These are phyloP conservation scores for Tetramitus jugosus DNA, from an alignment of 208 protist species.

Conservation along the genomic window DNA sequence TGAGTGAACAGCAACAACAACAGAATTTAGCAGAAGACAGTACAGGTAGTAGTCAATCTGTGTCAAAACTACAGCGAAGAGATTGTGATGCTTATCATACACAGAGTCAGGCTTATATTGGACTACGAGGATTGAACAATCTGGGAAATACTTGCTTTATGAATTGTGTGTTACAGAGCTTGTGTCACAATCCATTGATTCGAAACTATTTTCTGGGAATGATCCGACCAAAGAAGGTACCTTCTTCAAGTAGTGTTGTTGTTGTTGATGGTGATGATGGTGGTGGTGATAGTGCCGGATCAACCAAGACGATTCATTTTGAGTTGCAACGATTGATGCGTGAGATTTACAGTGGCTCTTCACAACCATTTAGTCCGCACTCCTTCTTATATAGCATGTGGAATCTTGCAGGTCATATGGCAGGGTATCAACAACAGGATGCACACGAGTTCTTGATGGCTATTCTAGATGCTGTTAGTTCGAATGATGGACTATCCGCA, in stretches of 20 bases:
- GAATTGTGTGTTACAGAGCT: constrained; percentile 57
- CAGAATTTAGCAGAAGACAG: no score
- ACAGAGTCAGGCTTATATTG: constrained; percentile 14
- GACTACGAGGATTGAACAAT: constrained; percentile 58
- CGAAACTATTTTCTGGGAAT: constrained; percentile 53
- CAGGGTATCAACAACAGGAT: constrained; percentile 66
- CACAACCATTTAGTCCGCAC: constrained; percentile 49
- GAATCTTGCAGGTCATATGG: constrained; percentile 47
- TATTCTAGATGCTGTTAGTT: constrained; percentile 48
- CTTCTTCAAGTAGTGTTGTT: no score
- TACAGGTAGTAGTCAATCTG: no score
- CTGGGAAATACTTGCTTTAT: constrained; percentile 71
- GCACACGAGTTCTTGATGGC: constrained; percentile 69
- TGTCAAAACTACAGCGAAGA: neutral
- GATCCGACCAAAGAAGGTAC: neutral
- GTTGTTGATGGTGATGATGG: no score
- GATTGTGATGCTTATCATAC: neutral
- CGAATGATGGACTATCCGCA: constrained; percentile 31
- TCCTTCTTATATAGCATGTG: constrained; percentile 57
- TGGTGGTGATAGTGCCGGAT: neutral
- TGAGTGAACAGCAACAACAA: no score
- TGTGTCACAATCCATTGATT: constrained; percentile 55
- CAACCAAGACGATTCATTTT: neutral
- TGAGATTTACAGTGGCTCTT: neutral
- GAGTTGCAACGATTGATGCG: neutral